phyloP scores from a whole-genome alignment of 2,329 filamentous ascomycete genomes.

The Neonectria faginata region DNA sequence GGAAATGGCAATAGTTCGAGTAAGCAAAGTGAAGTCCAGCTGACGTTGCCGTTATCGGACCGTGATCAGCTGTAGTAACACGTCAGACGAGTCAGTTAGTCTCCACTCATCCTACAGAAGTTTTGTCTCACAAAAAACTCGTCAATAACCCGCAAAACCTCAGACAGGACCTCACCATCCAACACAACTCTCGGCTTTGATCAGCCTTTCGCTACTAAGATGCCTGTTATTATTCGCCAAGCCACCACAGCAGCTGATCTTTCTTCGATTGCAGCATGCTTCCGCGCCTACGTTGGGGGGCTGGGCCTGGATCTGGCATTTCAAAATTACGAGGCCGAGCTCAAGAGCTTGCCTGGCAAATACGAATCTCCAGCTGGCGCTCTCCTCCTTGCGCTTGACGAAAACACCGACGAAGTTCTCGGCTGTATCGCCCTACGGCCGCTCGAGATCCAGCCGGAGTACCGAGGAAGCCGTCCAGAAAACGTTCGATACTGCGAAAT shows the following conservation, averaged over 20 bases:
- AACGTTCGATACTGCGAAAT: constrained; percentile 40
- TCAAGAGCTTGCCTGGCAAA: constrained; percentile 43
- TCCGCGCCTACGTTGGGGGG: constrained; percentile 43
- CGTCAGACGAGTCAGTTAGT: neutral
- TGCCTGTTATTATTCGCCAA: constrained; percentile 36
- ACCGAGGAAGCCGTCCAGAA: constrained; percentile 1
- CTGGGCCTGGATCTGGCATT: constrained; percentile 44
- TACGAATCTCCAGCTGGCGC: constrained; percentile 43
- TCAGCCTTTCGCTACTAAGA: neutral
- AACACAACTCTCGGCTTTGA: neutral
- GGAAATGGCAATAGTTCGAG: no score
- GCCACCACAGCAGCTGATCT: constrained; percentile 37
- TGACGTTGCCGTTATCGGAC: no score
- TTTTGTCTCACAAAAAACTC: neutral
- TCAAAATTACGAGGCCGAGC: constrained; percentile 43
- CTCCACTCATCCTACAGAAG: neutral
- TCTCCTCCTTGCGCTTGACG: constrained; percentile 41
- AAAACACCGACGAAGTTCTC: constrained; percentile 31
- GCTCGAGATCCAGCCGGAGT: constrained; percentile 31
- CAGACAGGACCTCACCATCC: neutral
- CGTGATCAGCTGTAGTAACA: neutral
- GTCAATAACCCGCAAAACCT: neutral
- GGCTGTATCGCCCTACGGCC: constrained; percentile 45
- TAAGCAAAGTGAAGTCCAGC: no score
- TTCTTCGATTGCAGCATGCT: constrained; percentile 36